These are phyloP conservation scores for Sphaerulina musiva DNA, from an alignment of 2,329 filamentous ascomycete species.

Conservation along the genomic window DNA sequence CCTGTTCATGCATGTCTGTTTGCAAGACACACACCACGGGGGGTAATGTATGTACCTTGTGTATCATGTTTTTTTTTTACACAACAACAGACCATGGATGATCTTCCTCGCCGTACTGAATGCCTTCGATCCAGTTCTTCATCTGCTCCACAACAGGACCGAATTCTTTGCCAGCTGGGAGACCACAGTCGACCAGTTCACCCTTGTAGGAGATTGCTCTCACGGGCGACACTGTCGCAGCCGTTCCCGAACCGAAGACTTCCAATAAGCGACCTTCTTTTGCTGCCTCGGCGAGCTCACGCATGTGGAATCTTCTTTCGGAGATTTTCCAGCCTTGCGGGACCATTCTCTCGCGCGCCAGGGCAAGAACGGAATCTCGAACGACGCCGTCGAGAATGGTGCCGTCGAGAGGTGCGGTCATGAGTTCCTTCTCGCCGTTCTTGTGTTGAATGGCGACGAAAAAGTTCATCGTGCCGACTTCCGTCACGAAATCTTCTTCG, in stretches of 20 bases:
- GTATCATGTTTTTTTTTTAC: neutral
- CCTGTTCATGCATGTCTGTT: too few species aligned
- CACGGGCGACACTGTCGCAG: constrained; percentile 87
- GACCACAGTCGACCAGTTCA: constrained; percentile 64
- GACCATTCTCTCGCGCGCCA: constrained; percentile 74
- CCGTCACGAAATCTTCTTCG: constrained; percentile 81
- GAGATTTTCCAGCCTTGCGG: constrained; percentile 82
- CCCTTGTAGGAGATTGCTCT: constrained; percentile 85
- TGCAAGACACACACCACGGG: too few species aligned
- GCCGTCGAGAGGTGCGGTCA: constrained; percentile 93
- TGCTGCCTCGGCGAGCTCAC: constrained; percentile 72
- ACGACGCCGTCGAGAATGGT: constrained; percentile 96
- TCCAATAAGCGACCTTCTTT: constrained; percentile 81
- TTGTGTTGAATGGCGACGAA: constrained; percentile 81
- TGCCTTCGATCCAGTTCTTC: constrained; percentile 94
- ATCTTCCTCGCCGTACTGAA: constrained; percentile 90
- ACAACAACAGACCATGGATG: constrained; percentile 60
- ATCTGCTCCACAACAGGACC: constrained; percentile 78
- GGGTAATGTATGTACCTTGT: too few species aligned
- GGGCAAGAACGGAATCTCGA: constrained; percentile 77
- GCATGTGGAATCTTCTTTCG: constrained; percentile 91
- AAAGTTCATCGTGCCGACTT: constrained; percentile 98
- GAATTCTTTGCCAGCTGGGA: constrained; percentile 74
- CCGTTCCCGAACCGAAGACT: constrained; percentile 89
- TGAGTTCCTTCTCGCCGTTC: constrained; percentile 82